phyloP scores from a whole-genome alignment of 371 early-diverging fungal species.

The Mucor lusitanicus region DNA sequence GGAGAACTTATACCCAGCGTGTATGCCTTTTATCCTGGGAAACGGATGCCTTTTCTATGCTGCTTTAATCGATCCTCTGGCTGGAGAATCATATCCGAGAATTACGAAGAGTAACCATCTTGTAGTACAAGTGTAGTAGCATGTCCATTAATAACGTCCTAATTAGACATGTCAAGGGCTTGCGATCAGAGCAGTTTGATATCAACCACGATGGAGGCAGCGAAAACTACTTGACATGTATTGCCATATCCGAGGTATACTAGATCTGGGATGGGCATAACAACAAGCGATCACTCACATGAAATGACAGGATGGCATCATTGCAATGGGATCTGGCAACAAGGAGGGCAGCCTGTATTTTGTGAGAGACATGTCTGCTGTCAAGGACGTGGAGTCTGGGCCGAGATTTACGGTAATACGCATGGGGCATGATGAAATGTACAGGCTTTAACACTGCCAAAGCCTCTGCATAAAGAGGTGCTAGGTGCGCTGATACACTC shows the following conservation, averaged over 20 bases:
- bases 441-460: not conserved
- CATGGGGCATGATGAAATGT: too few species aligned
- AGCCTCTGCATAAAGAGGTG: conserved; percentile 21
- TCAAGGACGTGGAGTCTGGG: not conserved
- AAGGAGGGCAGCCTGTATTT: conserved; percentile 28
- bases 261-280: too few species aligned
- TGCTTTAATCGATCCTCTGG: conserved; percentile 25
- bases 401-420: conserved; percentile 8
- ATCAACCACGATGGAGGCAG: conserved; percentile 10
- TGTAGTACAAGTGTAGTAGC: too few species aligned
- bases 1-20: conserved; percentile 13
- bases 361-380: conserved; percentile 25
- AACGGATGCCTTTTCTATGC: conserved; percentile 35
- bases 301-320: conserved; percentile 12
- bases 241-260: conserved; percentile 34
- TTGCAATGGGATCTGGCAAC: conserved; percentile 33
- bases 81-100: conserved; percentile 34
- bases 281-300: not conserved
- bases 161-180: conserved; percentile 22
- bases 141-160: too few species aligned
- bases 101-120: conserved; percentile 21
- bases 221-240: conserved; percentile 31
- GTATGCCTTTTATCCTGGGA: conserved; percentile 1
- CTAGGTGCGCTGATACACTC: conserved; percentile 32
- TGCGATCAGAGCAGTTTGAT: conserved; percentile 25